Conservation (phyloP, 164 flowering plant species). For the Tetrastigma voinierianum region DNA sequence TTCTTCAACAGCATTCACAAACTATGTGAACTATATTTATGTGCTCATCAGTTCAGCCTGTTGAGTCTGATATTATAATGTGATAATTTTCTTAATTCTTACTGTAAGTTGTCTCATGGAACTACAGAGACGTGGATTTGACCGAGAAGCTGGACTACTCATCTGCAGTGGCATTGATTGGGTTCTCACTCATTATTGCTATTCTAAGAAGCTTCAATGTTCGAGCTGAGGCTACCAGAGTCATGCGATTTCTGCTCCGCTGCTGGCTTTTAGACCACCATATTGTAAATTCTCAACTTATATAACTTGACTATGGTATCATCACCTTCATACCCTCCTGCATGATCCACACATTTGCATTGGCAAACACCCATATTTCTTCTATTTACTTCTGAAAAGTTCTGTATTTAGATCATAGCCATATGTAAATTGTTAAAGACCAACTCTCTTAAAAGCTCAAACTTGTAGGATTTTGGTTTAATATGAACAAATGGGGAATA, state of each 20-base stretch:
- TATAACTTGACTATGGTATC: conserved; percentile 77
- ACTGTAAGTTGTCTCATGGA: neutral
- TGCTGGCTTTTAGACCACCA: conserved; percentile 77
- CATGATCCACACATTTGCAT: neutral
- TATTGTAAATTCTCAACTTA: conserved; percentile 74
- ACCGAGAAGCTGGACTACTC: conserved; percentile 82
- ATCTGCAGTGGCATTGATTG: conserved; percentile 76
- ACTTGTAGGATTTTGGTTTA: too few species aligned
- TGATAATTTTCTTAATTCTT: neutral
- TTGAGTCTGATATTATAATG: neutral
- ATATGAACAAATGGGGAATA: too few species aligned
- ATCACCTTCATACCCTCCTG: neutral
- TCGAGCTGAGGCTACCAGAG: conserved; percentile 74
- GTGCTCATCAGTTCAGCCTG: too few species aligned
- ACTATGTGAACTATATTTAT: too few species aligned
- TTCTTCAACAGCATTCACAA: too few species aligned
- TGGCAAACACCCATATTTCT: neutral
- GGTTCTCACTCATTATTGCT: conserved; percentile 62
- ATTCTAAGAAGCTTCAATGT: conserved; percentile 63
- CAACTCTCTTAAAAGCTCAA: too few species aligned
- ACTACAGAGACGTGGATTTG: conserved; percentile 74
- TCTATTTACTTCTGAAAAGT: neutral
- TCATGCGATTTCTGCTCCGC: conserved; percentile 91
- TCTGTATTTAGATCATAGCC: too few species aligned
- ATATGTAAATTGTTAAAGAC: too few species aligned